phyloP scores from a whole-genome alignment of 1,139 yeast species.

The Kodamaea ohmeri region DNA sequence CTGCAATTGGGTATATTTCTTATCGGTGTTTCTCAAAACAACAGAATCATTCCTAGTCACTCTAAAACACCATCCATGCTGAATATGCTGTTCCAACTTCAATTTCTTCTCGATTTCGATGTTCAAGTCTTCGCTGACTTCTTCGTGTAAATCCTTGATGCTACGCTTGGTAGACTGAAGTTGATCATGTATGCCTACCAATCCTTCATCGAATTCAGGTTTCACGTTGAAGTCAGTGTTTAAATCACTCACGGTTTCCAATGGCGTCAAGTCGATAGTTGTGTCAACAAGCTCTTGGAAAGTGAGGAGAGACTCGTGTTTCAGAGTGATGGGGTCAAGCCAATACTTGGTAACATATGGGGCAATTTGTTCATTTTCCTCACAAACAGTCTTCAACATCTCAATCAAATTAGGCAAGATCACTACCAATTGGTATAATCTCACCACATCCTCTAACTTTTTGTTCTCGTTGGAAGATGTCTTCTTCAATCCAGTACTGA shows the following conservation, averaged over 20 bases:
- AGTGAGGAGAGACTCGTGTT: slow-evolving; percentile 54
- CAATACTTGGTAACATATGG: slow-evolving; percentile 40
- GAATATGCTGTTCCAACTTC: slow-evolving; percentile 80
- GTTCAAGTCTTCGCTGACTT: slow-evolving; percentile 69
- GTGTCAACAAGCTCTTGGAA: slow-evolving; percentile 87
- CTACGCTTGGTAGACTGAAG: slow-evolving; percentile 54
- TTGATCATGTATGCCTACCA: slow-evolving; percentile 57
- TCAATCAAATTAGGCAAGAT: slow-evolving; percentile 66
- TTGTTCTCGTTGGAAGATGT: slow-evolving; percentile 38
- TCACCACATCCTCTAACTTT: slow-evolving; percentile 82
- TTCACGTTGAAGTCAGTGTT: slow-evolving; percentile 74
- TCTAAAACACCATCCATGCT: slow-evolving; percentile 92
- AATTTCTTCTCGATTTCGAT: slow-evolving; percentile 85
- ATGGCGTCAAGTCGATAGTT: slow-evolving; percentile 81
- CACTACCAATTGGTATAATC: slow-evolving; percentile 76
- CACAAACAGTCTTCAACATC: slow-evolving; percentile 43
- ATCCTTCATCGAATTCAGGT: slow-evolving; percentile 83
- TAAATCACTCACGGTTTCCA: slow-evolving; percentile 49
- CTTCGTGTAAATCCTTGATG: slow-evolving; percentile 59
- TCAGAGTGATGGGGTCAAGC: slow-evolving; percentile 53
- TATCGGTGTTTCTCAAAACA: slow-evolving; percentile 60
- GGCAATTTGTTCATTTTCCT: slow-evolving; percentile 20
- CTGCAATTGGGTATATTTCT: slow-evolving; percentile 70
- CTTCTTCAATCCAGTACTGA: slow-evolving; percentile 41
- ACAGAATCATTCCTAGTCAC: slow-evolving; percentile 87